These are phyloP conservation scores for Termitomyces bulborhizus DNA, from an alignment of 768 basidiomycete genomes.

Conservation along the genomic window DNA sequence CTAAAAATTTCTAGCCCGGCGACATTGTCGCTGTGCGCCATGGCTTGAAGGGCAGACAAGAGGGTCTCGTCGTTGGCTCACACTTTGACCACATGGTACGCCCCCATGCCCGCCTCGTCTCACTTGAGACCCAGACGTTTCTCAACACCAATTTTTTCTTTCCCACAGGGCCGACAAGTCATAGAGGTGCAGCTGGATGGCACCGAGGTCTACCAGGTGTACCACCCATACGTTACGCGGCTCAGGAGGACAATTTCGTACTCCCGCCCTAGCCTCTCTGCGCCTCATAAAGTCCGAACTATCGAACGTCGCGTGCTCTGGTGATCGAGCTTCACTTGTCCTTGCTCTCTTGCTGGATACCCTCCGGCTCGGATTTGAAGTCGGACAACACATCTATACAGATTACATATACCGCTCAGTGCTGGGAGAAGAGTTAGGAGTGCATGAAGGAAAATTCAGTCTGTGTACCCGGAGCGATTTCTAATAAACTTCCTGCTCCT, in stretches of 20 bases:
- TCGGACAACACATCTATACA: background rate
- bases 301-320: constrained; percentile 74
- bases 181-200: constrained; percentile 76
- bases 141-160: constrained; percentile 1
- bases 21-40: constrained; percentile 77
- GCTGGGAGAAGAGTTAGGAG: too few species aligned
- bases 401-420: too few species aligned
- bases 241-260: constrained; percentile 69
- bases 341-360: too few species aligned
- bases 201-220: constrained; percentile 62
- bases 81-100: constrained; percentile 66
- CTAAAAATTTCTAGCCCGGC: constrained; percentile 45
- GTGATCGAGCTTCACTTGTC: constrained; percentile 29
- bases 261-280: constrained; percentile 31
- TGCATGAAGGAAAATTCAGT: background rate
- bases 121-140: background rate
- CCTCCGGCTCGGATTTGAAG: background rate
- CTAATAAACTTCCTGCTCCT: too few species aligned
- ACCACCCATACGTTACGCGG: constrained; percentile 76
- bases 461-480: background rate
- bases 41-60: constrained; percentile 53
- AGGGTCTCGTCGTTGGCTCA: constrained; percentile 77
- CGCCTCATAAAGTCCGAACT: constrained; percentile 39
- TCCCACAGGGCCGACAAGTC: constrained; percentile 67
- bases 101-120: constrained; percentile 7